These are phyloP conservation scores for Chaetomiaceae sp. DNA, from an alignment of 2,329 filamentous ascomycete genomes.

Conservation along the genomic window DNA sequence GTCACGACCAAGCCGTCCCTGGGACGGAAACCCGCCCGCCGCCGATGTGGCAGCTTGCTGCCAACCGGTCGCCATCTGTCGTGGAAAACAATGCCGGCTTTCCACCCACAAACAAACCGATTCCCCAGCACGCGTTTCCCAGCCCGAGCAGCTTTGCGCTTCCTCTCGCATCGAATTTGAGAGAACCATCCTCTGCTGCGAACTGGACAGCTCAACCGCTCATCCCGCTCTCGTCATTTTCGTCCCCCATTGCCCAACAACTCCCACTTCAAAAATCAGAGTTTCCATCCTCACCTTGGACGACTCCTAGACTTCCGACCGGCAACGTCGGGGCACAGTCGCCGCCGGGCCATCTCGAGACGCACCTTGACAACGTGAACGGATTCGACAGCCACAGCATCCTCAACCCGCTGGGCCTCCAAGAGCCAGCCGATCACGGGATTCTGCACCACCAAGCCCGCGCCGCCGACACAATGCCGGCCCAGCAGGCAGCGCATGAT, in stretches of 20 bases:
- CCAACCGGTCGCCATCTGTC: background rate
- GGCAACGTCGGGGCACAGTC: background rate
- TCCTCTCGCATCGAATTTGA: background rate
- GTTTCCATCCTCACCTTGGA: background rate
- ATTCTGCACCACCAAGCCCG: too few species aligned
- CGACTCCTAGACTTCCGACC: background rate
- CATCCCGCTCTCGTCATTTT: slow-evolving; percentile 5
- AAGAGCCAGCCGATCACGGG: background rate
- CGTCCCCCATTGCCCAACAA: background rate
- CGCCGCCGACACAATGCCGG: too few species aligned
- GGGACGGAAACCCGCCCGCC: background rate
- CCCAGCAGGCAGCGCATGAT: too few species aligned
- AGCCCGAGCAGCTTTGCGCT: background rate
- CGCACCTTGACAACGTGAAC: background rate
- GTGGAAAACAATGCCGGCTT: background rate
- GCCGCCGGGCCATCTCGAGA: background rate
- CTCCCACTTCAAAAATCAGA: background rate
- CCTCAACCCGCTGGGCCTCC: too few species aligned
- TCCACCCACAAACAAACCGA: background rate
- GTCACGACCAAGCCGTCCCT: background rate
- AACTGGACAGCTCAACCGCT: background rate
- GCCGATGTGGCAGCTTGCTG: background rate
- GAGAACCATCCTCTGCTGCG: background rate
- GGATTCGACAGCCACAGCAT: background rate
- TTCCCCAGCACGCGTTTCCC: background rate